Evolutionary conservation across 1,139 yeast genomes (phyloP).

Genomic region (Diutina neorugosa): DNA sequence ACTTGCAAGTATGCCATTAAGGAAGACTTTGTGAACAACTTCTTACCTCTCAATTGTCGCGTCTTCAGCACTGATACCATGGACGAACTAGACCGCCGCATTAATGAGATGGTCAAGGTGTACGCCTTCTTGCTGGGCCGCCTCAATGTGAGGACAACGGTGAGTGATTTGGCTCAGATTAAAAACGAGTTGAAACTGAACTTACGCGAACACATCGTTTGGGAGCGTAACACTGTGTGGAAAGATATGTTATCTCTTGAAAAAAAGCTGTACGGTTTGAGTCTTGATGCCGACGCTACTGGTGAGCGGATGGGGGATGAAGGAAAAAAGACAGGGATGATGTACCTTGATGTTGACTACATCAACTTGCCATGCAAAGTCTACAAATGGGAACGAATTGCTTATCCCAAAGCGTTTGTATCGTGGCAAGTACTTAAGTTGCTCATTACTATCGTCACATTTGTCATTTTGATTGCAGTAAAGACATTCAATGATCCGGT

Average conservation of each 20-base stretch:
- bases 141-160: slow-evolving; percentile 17
- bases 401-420: slow-evolving; percentile 17
- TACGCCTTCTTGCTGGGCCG: slow-evolving; percentile 33
- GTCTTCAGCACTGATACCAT: slow-evolving; percentile 37
- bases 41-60: slow-evolving; percentile 27
- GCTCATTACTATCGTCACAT: slow-evolving; percentile 27
- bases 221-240: slow-evolving; percentile 97
- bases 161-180: slow-evolving; percentile 35
- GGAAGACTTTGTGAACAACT: slow-evolving; percentile 35
- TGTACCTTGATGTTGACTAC: slow-evolving; percentile 15
- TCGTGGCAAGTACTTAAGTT: slow-evolving; percentile 33
- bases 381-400: slow-evolving; percentile 12
- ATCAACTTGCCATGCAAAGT: slow-evolving; percentile 11
- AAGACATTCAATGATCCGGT: slow-evolving; percentile 60
- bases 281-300: slow-evolving; percentile 17
- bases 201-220: slow-evolving; percentile 82
- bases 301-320: slow-evolving; percentile 24
- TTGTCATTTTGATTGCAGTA: slow-evolving; percentile 35
- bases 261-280: slow-evolving; percentile 36
- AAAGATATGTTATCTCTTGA: slow-evolving; percentile 88
- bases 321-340: slow-evolving; percentile 13
- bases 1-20: slow-evolving; percentile 53
- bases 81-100: slow-evolving; percentile 30
- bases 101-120: slow-evolving; percentile 36
- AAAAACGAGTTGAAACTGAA: slow-evolving; percentile 61